phyloP scores from a whole-genome alignment of 75 land plant genomes.

The Selaginella moellendorffii region DNA sequence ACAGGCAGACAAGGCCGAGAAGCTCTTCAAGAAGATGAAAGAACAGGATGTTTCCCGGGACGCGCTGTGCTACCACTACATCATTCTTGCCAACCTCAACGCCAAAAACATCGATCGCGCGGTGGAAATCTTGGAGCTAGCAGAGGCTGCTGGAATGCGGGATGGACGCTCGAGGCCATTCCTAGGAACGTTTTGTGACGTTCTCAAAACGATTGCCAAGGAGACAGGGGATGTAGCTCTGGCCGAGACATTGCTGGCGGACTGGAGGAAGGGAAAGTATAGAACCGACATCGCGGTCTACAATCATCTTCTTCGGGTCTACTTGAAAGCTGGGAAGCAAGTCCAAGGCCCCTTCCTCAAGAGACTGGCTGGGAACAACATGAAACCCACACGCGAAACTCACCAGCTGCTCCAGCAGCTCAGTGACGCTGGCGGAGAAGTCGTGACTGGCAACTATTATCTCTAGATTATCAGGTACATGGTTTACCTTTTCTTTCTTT shows the following conservation, averaged over 20 bases:
- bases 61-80: not conserved
- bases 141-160: not conserved
- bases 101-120: not conserved
- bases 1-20: not conserved
- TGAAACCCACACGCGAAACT: not conserved
- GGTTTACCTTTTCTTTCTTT: no score
- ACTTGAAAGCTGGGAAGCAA: not conserved
- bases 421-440: no score
- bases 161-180: not conserved
- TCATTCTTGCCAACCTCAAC: not conserved
- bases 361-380: not conserved
- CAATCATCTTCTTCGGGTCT: not conserved
- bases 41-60: not conserved
- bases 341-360: not conserved
- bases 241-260: not conserved
- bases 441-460: no score
- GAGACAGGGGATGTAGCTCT: not conserved
- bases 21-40: not conserved
- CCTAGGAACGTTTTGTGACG: not conserved
- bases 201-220: not conserved
- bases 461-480: no score
- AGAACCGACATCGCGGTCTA: not conserved
- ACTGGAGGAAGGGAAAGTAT: not conserved
- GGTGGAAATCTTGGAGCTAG: not conserved
- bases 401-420: not conserved